phyloP scores from a whole-genome alignment of 1,139 yeast species.

The Candida sanyaensis region DNA sequence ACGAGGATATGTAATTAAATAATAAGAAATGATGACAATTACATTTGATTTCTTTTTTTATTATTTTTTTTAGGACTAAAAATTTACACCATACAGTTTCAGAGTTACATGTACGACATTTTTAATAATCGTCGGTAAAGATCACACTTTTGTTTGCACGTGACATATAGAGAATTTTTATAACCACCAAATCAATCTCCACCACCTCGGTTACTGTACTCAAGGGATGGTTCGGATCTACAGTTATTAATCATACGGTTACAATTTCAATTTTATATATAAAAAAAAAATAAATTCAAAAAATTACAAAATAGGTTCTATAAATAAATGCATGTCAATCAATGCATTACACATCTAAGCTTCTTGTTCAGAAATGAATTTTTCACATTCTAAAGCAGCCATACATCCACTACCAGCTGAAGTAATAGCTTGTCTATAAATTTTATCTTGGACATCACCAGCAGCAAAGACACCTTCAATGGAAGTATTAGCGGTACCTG shows the following conservation, averaged over 20 bases:
- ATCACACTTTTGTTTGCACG: too few species aligned
- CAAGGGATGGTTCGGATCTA: too few species aligned
- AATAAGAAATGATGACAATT: too few species aligned
- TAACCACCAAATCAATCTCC: too few species aligned
- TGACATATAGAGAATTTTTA: too few species aligned
- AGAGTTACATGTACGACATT: too few species aligned
- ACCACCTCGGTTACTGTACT: too few species aligned
- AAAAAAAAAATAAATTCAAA: background rate
- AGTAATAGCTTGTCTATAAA: constrained; percentile 97
- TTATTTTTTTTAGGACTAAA: too few species aligned
- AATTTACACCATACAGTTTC: too few species aligned
- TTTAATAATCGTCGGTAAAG: too few species aligned
- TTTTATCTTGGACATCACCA: constrained; percentile 97
- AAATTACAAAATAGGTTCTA: background rate
- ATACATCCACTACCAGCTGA: constrained; percentile 99
- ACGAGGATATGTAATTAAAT: too few species aligned
- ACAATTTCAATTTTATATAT: background rate
- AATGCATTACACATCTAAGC: constrained; percentile 12
- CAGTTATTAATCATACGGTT: background rate
- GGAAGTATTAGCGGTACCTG: constrained; percentile 88
- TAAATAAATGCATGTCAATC: constrained; percentile 1
- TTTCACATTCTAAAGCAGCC: constrained; percentile 98
- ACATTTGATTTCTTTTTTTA: too few species aligned
- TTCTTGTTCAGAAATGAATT: constrained; percentile 73
- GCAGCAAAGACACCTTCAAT: constrained; percentile 95